Base-by-base conservation (phyloP, 2,329 filamentous ascomycete genomes). In the Microdochium paspali region DNA sequence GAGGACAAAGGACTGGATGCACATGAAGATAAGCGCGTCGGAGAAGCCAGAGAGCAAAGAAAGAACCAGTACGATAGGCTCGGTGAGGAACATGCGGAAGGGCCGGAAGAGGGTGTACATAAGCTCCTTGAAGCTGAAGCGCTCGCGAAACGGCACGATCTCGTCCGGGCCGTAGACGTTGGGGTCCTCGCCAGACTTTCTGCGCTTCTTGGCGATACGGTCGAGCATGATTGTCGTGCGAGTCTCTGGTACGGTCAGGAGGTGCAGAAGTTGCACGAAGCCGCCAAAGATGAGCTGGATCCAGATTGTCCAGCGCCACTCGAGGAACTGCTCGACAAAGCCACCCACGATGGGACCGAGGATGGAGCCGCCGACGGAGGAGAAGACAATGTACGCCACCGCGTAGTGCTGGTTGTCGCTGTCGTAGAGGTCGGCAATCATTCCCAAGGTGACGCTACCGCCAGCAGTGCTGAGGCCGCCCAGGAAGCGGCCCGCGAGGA, bases 271-370 rank as follows among this genome's bases (percentile, higher is more conserved):
- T 59, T 90, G 86, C 3, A 88, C 79, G 28, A 79, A 73, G 9
- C 67, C 83, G 18, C 87, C 87, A 46, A 91, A 81, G 54, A 90
- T 89, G 52, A 91, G 76, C 64, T 90, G 86, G 50, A 91, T 85
- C 87, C 88, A 93, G 61, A 91, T 90, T 47, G 58, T 58, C 60
- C 60, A 90, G 53, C 77, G 75, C 87, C 87, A 93, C 24, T 67
- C 60, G 0, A 86, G 70, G 54, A 79, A 80, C 26, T 77, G 64
- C 61, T 90, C 78, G 18, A 84, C 78, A 57, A 90, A 90, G 1
- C 85, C 87, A 54, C 86, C 87, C n/a, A 89, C 74, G 40, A 90
- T 83, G 10, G 86, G 86, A 0, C 86, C 87, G 1, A 90, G 71
- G 9, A 89, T 79, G 0, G 85, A 88, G 12, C 86, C 87, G 23